Percentiles rank a stretch among this genome's conserved stretches.
phyloP scores from a whole-genome alignment of 306 rosid genomes.

The Cucumis sativus region DNA sequence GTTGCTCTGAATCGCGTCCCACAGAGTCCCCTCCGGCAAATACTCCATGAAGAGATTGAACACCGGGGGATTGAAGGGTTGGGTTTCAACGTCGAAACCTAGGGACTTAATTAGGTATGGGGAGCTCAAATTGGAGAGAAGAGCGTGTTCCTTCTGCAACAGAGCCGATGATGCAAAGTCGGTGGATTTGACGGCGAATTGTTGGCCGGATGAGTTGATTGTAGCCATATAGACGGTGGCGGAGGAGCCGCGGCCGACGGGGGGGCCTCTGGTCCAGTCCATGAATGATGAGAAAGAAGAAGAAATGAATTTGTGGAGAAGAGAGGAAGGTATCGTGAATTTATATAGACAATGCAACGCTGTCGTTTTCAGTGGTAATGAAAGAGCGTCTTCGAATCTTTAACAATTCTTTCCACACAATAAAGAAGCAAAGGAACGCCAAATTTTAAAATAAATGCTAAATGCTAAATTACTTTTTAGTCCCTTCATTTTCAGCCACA shows the following conservation, averaged over 20 bases:
- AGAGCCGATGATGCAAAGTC: slow-evolving; percentile 15
- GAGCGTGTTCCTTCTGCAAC: slow-evolving; percentile 23
- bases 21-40: slow-evolving; percentile 29
- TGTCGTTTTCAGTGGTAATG: not conserved
- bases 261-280: slow-evolving; percentile 36
- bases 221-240: slow-evolving; percentile 31
- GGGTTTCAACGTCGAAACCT: slow-evolving; percentile 19
- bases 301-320: not conserved
- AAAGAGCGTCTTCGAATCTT: not conserved
- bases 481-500: no score
- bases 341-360: not conserved
- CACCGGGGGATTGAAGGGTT: slow-evolving; percentile 5
- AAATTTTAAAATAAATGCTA: not conserved
- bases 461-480: no score
- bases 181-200: slow-evolving; percentile 30
- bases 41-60: slow-evolving; percentile 42
- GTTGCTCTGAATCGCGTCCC: slow-evolving; percentile 14
- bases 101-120: slow-evolving; percentile 22
- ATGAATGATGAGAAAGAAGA: not conserved
- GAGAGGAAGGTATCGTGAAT: not conserved
- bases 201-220: slow-evolving; percentile 5
- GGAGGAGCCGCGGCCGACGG: slow-evolving; percentile 39
- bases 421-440: not conserved
- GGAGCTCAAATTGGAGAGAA: slow-evolving; percentile 25
- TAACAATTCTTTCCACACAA: not conserved